Evolutionary conservation across 352 stramenopile species (phyloP).

Genomic region (Pelagophyceae sp.): DNA sequence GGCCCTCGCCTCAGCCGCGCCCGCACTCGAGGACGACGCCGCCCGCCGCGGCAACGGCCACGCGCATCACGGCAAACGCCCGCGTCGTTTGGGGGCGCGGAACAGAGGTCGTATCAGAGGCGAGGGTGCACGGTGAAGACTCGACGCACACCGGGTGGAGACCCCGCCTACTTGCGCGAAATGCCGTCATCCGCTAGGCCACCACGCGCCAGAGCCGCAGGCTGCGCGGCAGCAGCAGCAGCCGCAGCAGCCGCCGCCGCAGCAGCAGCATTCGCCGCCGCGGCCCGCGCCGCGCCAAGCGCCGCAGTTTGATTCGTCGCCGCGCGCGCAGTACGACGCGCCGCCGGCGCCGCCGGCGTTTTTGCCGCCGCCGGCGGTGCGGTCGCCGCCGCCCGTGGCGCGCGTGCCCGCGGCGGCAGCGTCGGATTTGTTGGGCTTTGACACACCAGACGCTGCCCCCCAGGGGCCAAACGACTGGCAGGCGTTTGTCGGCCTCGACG

Average conservation of each 20-base stretch:
- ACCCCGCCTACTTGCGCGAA: not conserved
- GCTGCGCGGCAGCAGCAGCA: not conserved
- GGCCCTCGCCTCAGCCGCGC: not conserved
- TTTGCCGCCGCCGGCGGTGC: too few relatives aligned
- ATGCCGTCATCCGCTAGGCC: too few relatives aligned
- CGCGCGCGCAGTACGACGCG: too few relatives aligned
- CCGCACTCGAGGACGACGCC: not conserved
- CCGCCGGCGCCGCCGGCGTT: too few relatives aligned
- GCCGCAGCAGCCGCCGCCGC: too few relatives aligned
- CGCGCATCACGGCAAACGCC: not conserved
- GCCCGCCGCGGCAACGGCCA: not conserved
- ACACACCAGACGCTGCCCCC: not conserved
- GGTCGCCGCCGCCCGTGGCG: too few relatives aligned
- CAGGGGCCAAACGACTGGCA: not conserved
- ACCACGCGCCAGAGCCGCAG: not conserved
- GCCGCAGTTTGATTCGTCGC: too few relatives aligned
- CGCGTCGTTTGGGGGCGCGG: too few relatives aligned
- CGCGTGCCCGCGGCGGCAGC: too few relatives aligned
- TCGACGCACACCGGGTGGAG: too few relatives aligned
- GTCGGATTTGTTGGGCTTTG: not conserved
- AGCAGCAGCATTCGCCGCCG: not conserved
- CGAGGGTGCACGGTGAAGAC: not conserved
- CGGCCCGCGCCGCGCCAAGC: not conserved
- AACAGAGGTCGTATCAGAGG: too few relatives aligned
- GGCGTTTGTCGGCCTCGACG: not conserved